Percentiles rank a stretch among this genome's conserved stretches.
Conservation (phyloP, 352 stramenopile species). For the Phytophthora tubulina region DNA sequence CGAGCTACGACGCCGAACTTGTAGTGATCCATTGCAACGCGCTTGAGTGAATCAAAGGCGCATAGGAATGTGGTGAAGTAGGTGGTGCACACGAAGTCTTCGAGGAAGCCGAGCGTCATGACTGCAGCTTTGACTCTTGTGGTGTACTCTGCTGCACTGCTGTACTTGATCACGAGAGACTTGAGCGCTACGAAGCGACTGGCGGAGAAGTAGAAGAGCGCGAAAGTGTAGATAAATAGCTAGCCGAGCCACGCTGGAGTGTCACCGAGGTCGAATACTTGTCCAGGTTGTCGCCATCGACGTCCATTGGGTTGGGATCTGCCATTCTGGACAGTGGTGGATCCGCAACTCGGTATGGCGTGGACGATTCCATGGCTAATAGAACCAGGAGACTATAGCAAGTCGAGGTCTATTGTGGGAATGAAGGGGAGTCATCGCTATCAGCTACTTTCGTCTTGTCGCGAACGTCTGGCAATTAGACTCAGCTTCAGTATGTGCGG, state of each 20-base stretch:
- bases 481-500: background rate
- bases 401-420: background rate
- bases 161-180: conserved; percentile 34
- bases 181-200: conserved; percentile 31
- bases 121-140: conserved; percentile 22
- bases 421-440: conserved; percentile 7
- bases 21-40: background rate
- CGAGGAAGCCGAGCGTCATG: conserved; percentile 27
- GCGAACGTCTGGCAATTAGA: background rate
- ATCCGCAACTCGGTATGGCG: conserved; percentile 6
- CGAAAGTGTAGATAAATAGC: conserved; percentile 34
- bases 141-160: conserved; percentile 14
- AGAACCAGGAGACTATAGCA: no score
- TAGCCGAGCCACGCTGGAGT: conserved; percentile 21
- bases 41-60: conserved; percentile 30
- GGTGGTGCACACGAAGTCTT: conserved; percentile 44
- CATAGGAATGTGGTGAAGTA: conserved; percentile 38
- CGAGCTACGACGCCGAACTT: background rate
- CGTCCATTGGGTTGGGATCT: conserved; percentile 10
- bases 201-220: conserved; percentile 29
- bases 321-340: background rate
- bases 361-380: background rate
- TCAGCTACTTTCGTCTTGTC: conserved; percentile 4
- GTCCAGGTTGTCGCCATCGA: background rate
- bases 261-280: conserved; percentile 16